A percentile compares a stretch with the other conserved stretches of the same genome.
Conservation (phyloP, 148 eudicot species). For the Rhododendron griersonianum region DNA sequence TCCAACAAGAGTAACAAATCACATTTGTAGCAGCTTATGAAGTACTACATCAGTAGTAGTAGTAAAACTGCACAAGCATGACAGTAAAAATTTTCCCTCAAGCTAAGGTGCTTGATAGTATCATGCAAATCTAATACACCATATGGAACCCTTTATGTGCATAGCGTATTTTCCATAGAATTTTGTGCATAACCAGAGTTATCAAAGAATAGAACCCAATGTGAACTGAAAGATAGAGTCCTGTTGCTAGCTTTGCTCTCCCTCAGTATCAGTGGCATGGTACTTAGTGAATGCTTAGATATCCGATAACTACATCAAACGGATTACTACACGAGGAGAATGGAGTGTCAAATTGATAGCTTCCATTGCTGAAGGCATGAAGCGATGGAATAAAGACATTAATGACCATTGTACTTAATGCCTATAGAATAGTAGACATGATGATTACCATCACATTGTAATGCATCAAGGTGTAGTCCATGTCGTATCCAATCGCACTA, state of each 20-base stretch:
- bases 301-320: background rate
- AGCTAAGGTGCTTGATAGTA: background rate
- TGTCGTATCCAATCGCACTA: conserved; percentile 96
- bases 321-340: background rate
- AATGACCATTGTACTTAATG: background rate
- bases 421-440: background rate
- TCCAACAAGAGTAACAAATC: conserved; percentile 3
- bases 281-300: background rate
- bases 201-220: background rate
- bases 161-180: background rate
- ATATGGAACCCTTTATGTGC: background rate
- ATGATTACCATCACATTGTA: conserved; percentile 79
- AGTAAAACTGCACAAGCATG: background rate
- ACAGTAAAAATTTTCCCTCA: background rate
- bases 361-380: background rate
- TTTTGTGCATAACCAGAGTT: background rate
- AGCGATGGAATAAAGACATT: background rate
- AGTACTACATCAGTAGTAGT: background rate
- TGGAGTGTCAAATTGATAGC: background rate
- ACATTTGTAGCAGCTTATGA: conserved; percentile 5
- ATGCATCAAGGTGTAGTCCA: conserved; percentile 98
- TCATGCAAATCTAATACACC: background rate
- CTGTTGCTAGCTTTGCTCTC: background rate
- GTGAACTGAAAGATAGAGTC: background rate
- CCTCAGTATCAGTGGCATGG: background rate